Base-by-base conservation (phyloP, 1,284 basidiomycete species). In the Marasmius oreades region DNA sequence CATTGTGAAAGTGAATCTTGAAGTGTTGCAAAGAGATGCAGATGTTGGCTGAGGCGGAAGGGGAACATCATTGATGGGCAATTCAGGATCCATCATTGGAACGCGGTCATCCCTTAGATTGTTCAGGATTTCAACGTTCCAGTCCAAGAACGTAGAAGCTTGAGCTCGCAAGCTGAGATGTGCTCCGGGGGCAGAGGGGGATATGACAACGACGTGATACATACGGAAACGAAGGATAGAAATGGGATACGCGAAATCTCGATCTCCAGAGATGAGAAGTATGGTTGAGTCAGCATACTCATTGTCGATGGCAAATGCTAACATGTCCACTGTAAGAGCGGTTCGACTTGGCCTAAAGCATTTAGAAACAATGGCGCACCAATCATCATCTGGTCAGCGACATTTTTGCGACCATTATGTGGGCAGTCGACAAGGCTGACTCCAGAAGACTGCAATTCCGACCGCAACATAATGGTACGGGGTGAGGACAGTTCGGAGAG, bases 161-260 rank as follows among this genome's bases (percentile, higher is more conserved):
- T 86, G 83, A 24, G 70, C 71, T 59, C 73, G 79, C 52, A 87
- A 73, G 59, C 75, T 82, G n/a, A 67, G 58, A 51, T 78, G 74
- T 8, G 71, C 67, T 26, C 67, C 68, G 18, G 72, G 68, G 11
- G 74, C 67, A 3, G 64, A 63, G 47, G 69, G 78, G 58, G 80
- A 77, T 46, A 84, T 70, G 14, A 85, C 63, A 14, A 84, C 72
- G 18, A 84, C 74, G 36, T 70, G 67, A 65, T 83, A 82, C 51
- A 68, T 69, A 45, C 82, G 73, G 37, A 80, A 69, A 26, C 78
- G 74, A n/a, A 85, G 69, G 43, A 77, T 71, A 1, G 82, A 79
- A 22, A 81, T 69, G 16, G 79, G 77, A 65, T 84, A 85, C 0
- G 80, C 77, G 65, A 84, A 86, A 64, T 84, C 82, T 44, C 80